Evolutionary conservation across 495 filamentous ascomycete species (phyloP).

Genomic region (Aspergillus coremiiformis): DNA sequence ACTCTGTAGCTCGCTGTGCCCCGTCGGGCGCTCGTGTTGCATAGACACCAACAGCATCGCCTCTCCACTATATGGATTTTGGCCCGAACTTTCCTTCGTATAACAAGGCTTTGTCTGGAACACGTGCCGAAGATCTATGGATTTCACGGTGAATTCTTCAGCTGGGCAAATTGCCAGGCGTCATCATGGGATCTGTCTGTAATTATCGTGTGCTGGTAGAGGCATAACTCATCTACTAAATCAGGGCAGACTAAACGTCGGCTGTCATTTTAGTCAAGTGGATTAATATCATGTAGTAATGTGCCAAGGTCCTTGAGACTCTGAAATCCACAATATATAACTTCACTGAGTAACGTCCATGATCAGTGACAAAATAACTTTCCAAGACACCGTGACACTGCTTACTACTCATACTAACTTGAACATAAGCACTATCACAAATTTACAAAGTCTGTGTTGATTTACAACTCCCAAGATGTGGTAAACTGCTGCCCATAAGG

Average conservation of each 20-base stretch:
- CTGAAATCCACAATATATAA: too few species aligned
- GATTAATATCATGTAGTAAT: too few species aligned
- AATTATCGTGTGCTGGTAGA: neutral
- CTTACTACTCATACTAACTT: too few species aligned
- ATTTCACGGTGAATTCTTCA: neutral
- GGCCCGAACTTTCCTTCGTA: neutral
- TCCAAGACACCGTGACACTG: too few species aligned
- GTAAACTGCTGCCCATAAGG: neutral
- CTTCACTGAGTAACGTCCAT: too few species aligned
- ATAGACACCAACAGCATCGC: neutral
- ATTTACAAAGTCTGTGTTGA: too few species aligned
- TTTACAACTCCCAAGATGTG: too few species aligned
- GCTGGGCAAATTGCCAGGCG: neutral
- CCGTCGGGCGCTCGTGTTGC: neutral
- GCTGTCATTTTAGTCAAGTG: too few species aligned
- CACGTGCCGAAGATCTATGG: neutral
- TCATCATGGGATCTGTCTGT: neutral
- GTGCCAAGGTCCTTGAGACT: too few species aligned
- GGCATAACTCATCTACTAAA: neutral
- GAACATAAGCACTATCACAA: too few species aligned
- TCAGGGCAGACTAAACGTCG: too few species aligned
- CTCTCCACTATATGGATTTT: neutral
- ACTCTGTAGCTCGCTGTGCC: neutral
- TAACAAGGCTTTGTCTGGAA: neutral
- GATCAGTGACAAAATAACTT: too few species aligned